These are phyloP conservation scores for Pseudogymnoascus sp. DNA, from an alignment of 2,329 filamentous ascomycete genomes.

Conservation along the genomic window DNA sequence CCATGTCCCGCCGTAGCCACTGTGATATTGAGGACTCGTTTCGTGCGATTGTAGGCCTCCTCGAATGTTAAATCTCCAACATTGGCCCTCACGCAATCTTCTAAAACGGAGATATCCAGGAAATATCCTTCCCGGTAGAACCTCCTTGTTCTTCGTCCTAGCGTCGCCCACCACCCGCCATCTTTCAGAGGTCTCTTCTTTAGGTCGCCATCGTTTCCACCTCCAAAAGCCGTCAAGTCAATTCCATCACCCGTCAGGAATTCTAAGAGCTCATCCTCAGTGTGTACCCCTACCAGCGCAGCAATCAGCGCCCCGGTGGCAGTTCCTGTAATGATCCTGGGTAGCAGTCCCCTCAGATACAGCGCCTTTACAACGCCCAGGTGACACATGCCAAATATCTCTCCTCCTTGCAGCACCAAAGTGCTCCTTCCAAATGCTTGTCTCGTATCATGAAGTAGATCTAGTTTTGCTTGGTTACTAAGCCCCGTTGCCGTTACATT, in stretches of 20 bases:
- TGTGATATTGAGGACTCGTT: slow-evolving; percentile 84
- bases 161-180: slow-evolving; percentile 43
- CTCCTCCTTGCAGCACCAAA: slow-evolving; percentile 79
- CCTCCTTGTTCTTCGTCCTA: slow-evolving; percentile 58
- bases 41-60: slow-evolving; percentile 80
- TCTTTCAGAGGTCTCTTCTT: slow-evolving; percentile 16
- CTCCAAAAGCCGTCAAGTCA: slow-evolving; percentile 70
- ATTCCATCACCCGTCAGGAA: slow-evolving; percentile 75
- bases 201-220: slow-evolving; percentile 33
- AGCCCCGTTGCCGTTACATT: slow-evolving; percentile 38
- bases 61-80: slow-evolving; percentile 88
- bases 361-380: slow-evolving; percentile 84
- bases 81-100: slow-evolving; percentile 76
- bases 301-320: slow-evolving; percentile 86
- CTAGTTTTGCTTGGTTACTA: slow-evolving; percentile 55
- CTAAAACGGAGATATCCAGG: slow-evolving; percentile 71
- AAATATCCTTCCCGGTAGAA: slow-evolving; percentile 75
- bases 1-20: slow-evolving; percentile 68
- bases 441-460: slow-evolving; percentile 78
- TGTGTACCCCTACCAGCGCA: slow-evolving; percentile 79
- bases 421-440: slow-evolving; percentile 84
- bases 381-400: slow-evolving; percentile 86
- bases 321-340: slow-evolving; percentile 84
- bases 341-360: slow-evolving; percentile 70
- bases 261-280: slow-evolving; percentile 71